Evolutionary conservation across 192 early-diverging fungal genomes (phyloP).

Genomic region (Podila horticola): DNA sequence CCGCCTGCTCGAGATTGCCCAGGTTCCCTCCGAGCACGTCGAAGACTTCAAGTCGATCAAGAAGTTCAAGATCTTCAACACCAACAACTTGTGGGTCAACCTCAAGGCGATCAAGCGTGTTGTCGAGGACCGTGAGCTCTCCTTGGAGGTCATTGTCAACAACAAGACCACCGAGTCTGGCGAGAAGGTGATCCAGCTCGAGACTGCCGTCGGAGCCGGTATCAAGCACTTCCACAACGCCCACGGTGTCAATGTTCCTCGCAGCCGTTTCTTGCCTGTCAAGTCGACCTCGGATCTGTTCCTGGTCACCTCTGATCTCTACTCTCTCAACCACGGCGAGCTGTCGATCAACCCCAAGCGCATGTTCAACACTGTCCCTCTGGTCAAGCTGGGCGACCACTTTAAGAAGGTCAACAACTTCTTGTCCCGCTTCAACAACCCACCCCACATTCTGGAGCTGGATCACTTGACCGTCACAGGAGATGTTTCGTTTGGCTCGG

Average conservation of each 20-base stretch:
- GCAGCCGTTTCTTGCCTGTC: conserved; percentile 97
- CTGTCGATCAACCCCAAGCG: conserved; percentile 93
- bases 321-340: conserved; percentile 93
- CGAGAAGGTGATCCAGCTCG: conserved; percentile 97
- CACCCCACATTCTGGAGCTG: conserved; percentile 95
- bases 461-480: conserved; percentile 99
- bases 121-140: conserved; percentile 76
- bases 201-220: conserved; percentile 98
- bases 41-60: conserved; percentile 99
- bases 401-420: conserved; percentile 98
- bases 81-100: conserved; percentile 91
- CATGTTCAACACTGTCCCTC: conserved; percentile 90
- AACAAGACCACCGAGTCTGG: conserved; percentile 93
- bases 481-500: conserved; percentile 96
- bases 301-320: conserved; percentile 95
- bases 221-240: conserved; percentile 97
- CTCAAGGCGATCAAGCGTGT: conserved; percentile 89
- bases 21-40: conserved; percentile 96
- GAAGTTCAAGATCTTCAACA: conserved; percentile 99
- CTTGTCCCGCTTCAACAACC: conserved; percentile 88
- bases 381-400: conserved; percentile 98
- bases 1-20: conserved; percentile 96
- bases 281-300: conserved; percentile 98
- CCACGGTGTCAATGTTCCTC: conserved; percentile 98
- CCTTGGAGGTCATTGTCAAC: conserved; percentile 97